A percentile compares a stretch with the other conserved stretches of the same genome.
These are phyloP conservation scores for Fomitopsis pulvina DNA, from an alignment of 768 basidiomycete genomes.

Conservation along the genomic window DNA sequence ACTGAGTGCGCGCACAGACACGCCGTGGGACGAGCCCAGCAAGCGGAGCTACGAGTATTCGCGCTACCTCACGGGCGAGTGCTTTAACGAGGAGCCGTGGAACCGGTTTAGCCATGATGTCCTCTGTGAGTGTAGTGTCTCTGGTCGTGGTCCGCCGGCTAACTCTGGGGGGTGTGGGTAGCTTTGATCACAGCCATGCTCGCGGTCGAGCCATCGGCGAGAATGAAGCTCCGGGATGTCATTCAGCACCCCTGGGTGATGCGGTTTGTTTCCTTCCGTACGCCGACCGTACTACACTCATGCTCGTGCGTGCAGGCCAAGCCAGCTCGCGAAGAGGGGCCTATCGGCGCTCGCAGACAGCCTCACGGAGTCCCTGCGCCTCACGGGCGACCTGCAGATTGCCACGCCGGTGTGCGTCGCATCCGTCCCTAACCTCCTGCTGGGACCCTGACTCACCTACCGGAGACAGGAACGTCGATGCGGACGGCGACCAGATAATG, in stretches of 20 bases:
- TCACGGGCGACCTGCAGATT: conserved; percentile 68
- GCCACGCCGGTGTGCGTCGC: conserved; percentile 48
- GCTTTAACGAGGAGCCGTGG: conserved; percentile 80
- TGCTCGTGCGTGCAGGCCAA: conserved; percentile 39
- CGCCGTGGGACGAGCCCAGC: conserved; percentile 97
- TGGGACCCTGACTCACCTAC: background rate
- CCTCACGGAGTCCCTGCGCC: conserved; percentile 61
- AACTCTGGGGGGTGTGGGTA: conserved; percentile 23
- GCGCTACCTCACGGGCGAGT: conserved; percentile 67
- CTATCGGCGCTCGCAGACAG: conserved; percentile 54
- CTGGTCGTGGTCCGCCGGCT: background rate
- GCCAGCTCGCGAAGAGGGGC: conserved; percentile 55
- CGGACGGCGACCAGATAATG: conserved; percentile 59
- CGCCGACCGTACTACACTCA: background rate
- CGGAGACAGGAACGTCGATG: conserved; percentile 28
- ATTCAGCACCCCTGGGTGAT: conserved; percentile 67
- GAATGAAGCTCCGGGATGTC: conserved; percentile 58
- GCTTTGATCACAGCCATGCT: conserved; percentile 75
- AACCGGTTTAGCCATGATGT: conserved; percentile 49
- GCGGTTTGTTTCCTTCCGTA: conserved; percentile 37
- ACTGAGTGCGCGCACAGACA: conserved; percentile 46
- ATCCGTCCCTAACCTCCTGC: conserved; percentile 7
- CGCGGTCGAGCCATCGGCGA: conserved; percentile 57
- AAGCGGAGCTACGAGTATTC: conserved; percentile 68
- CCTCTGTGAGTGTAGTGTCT: conserved; percentile 47